Evolutionary conservation across 371 early-diverging fungal species (phyloP).

Genomic region (Thermomucor indicae-seudaticae): DNA sequence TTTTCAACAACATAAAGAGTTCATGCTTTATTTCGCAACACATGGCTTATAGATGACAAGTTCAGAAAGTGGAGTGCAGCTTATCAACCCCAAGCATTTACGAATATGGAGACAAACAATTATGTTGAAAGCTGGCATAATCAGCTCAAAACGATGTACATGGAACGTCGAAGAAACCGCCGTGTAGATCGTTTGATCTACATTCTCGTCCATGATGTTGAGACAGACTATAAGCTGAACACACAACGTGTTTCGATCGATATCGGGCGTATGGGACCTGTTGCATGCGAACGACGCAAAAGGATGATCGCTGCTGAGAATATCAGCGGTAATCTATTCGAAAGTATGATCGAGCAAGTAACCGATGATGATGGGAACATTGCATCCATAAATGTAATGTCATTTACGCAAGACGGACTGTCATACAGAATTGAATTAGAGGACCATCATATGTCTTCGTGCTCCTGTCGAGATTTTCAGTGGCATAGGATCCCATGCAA

Average conservation of each 20-base stretch:
- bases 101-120: neutral
- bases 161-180: neutral
- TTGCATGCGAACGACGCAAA: no score
- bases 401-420: no score
- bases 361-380: no score
- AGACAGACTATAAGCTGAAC: neutral
- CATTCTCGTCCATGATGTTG: neutral
- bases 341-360: no score
- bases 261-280: neutral
- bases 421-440: no score
- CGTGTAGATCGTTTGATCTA: neutral
- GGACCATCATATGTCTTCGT: no score
- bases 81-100: neutral
- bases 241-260: neutral
- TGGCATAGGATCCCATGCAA: no score
- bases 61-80: neutral
- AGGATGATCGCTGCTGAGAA: no score
- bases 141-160: neutral
- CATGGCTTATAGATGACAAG: neutral
- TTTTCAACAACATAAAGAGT: neutral
- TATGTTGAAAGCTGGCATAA: constrained; percentile 4
- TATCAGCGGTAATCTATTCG: no score
- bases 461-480: no score
- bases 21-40: neutral
- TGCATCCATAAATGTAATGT: no score